Percentiles rank a stretch among this genome's conserved stretches.
Conservation (phyloP, 2,329 filamentous ascomycete species). For the Huntiella moniliformis region DNA sequence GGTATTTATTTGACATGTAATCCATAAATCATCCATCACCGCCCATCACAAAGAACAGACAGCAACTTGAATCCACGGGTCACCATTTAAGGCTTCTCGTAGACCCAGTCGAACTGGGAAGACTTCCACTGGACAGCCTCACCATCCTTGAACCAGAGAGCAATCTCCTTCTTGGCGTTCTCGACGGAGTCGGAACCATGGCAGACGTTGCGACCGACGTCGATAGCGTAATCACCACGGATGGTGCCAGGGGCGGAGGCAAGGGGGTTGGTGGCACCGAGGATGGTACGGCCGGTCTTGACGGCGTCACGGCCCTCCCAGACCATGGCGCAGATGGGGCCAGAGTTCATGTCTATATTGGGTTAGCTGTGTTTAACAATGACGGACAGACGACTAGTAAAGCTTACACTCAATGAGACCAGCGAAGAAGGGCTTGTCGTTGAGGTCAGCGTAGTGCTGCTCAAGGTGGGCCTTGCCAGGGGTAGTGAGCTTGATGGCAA, state of each 20-base stretch:
- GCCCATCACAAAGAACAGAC: neutral
- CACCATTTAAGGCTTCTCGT: constrained; percentile 55
- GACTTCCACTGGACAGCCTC: constrained; percentile 76
- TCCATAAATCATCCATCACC: neutral
- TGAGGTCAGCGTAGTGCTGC: constrained; percentile 90
- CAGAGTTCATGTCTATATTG: constrained; percentile 76
- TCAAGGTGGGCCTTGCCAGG: constrained; percentile 91
- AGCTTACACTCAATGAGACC: constrained; percentile 74
- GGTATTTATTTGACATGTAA: constrained; percentile 1
- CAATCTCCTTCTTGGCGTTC: constrained; percentile 99
- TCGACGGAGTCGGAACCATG: constrained; percentile 98
- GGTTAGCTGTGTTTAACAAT: constrained; percentile 11
- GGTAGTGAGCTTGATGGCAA: constrained; percentile 84
- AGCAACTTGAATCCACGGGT: neutral
- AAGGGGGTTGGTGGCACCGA: constrained; percentile 97
- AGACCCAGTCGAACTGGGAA: constrained; percentile 81
- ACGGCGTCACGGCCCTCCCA: constrained; percentile 98
- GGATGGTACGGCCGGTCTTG: constrained; percentile 90
- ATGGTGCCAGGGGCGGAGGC: constrained; percentile 93
- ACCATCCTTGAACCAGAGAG: constrained; percentile 86
- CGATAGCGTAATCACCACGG: constrained; percentile 79
- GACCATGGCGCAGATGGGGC: constrained; percentile 97
- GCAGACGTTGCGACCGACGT: constrained; percentile 88
- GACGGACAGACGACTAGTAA: constrained; percentile 11
- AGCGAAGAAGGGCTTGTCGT: constrained; percentile 89